These are phyloP conservation scores for Chamaecrista fasciculata DNA, from an alignment of 306 rosid species.

Conservation along the genomic window DNA sequence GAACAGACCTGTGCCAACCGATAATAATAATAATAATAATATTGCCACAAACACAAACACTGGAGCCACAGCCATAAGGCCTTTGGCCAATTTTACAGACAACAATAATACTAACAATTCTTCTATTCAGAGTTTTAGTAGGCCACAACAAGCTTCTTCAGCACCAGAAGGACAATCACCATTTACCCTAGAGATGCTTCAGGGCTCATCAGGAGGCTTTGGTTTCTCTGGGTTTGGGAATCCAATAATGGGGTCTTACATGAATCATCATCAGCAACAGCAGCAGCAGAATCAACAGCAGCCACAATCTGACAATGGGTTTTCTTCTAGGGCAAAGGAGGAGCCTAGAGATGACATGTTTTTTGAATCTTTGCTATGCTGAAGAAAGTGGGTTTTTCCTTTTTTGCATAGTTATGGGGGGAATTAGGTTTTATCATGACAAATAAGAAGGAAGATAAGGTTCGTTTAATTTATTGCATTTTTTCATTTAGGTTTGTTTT, in stretches of 20 bases:
- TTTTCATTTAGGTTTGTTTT: constrained; percentile 28
- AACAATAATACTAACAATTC: constrained; percentile 28
- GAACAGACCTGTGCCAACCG: constrained; percentile 47
- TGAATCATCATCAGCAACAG: constrained; percentile 36
- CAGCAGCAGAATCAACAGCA: constrained; percentile 26
- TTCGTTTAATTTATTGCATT: constrained; percentile 49
- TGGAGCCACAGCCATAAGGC: constrained; percentile 39
- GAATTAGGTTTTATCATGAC: neutral
- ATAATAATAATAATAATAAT: too few relatives aligned
- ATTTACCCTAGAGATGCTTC: constrained; percentile 51
- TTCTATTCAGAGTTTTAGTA: constrained; percentile 34
- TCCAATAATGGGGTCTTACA: constrained; percentile 44
- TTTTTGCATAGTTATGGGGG: constrained; percentile 10
- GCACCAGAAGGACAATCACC: constrained; percentile 43
- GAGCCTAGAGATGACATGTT: constrained; percentile 77
- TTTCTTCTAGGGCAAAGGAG: constrained; percentile 58
- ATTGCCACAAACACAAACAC: constrained; percentile 22
- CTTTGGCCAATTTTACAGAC: constrained; percentile 30
- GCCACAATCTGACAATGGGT: constrained; percentile 40
- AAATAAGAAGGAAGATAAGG: constrained; percentile 19
- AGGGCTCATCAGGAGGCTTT: constrained; percentile 39
- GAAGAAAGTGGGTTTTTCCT: constrained; percentile 11
- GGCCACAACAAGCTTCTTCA: constrained; percentile 22
- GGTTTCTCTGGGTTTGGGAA: constrained; percentile 52
- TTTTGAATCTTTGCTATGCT: constrained; percentile 65